Evolutionary conservation across 2,329 filamentous ascomycete genomes (phyloP).

Genomic region (Rasamsonia emersonii): DNA sequence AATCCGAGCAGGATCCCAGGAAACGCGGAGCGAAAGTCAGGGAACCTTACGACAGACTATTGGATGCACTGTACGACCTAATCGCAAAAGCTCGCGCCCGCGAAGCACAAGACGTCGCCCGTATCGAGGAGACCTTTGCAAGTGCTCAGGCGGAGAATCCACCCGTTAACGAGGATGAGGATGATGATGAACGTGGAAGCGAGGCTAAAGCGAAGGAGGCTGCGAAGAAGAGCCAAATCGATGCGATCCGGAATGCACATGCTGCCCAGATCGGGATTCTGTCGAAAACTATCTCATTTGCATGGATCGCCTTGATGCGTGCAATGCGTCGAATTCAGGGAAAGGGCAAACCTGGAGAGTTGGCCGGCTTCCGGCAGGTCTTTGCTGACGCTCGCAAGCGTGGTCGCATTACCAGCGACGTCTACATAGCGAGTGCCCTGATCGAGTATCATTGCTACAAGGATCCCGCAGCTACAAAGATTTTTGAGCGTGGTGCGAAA

Average conservation of each 20-base stretch:
- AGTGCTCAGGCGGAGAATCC: conserved; percentile 30
- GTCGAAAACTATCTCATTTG: conserved; percentile 77
- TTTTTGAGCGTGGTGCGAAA: conserved; percentile 88
- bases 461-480: conserved; percentile 83
- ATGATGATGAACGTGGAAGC: conserved; percentile 44
- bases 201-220: conserved; percentile 43
- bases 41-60: conserved; percentile 71
- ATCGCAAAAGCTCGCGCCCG: conserved; percentile 61
- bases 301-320: conserved; percentile 91
- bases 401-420: conserved; percentile 84
- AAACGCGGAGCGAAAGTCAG: conserved; percentile 64
- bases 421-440: conserved; percentile 86
- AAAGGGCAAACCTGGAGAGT: conserved; percentile 60
- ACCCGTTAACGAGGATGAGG: conserved; percentile 41
- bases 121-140: conserved; percentile 47
- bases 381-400: conserved; percentile 82
- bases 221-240: conserved; percentile 46
- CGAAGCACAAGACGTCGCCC: conserved; percentile 53
- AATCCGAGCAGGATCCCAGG: conserved; percentile 61
- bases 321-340: conserved; percentile 93
- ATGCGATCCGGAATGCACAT: conserved; percentile 56
- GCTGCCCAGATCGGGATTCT: conserved; percentile 65
- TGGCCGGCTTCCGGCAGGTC: conserved; percentile 69
- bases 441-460: conserved; percentile 96
- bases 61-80: conserved; percentile 82